These are phyloP conservation scores for Vanilla planifolia DNA, from an alignment of 106 monocot genomes.

Conservation along the genomic window DNA sequence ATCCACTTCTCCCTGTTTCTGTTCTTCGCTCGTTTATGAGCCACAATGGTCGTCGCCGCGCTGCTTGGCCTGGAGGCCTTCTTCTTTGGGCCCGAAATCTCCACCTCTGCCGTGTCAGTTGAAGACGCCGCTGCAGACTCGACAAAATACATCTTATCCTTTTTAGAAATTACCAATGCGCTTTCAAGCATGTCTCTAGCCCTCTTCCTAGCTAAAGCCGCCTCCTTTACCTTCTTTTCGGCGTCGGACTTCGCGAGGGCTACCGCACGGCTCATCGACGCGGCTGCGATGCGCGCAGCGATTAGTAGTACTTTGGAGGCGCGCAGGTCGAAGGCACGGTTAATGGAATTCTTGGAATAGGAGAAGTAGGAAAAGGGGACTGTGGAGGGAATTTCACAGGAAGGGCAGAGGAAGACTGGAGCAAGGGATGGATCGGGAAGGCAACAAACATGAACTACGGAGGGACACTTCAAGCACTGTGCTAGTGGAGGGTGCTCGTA, in stretches of 20 bases:
- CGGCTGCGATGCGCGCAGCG: constrained; percentile 38
- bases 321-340: constrained; percentile 9
- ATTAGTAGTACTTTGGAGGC: constrained; percentile 31
- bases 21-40: constrained; percentile 17
- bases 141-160: constrained; percentile 16
- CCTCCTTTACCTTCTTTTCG: constrained; percentile 58
- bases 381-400: constrained; percentile 18
- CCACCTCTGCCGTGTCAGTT: background rate
- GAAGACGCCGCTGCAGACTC: background rate
- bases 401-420: constrained; percentile 32
- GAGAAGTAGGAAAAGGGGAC: constrained; percentile 8
- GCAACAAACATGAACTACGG: constrained; percentile 45
- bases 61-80: background rate
- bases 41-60: background rate
- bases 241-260: constrained; percentile 28
- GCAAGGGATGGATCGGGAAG: constrained; percentile 20
- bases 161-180: constrained; percentile 10
- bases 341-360: constrained; percentile 3
- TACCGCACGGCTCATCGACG: constrained; percentile 45
- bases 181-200: constrained; percentile 63
- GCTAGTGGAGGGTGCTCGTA: constrained; percentile 12
- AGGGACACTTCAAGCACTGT: constrained; percentile 44
- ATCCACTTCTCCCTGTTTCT: constrained; percentile 34
- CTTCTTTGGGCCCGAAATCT: constrained; percentile 9
- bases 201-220: constrained; percentile 52